Conservation (phyloP, 1,284 basidiomycete species). For the Moesziomyces sp. region DNA sequence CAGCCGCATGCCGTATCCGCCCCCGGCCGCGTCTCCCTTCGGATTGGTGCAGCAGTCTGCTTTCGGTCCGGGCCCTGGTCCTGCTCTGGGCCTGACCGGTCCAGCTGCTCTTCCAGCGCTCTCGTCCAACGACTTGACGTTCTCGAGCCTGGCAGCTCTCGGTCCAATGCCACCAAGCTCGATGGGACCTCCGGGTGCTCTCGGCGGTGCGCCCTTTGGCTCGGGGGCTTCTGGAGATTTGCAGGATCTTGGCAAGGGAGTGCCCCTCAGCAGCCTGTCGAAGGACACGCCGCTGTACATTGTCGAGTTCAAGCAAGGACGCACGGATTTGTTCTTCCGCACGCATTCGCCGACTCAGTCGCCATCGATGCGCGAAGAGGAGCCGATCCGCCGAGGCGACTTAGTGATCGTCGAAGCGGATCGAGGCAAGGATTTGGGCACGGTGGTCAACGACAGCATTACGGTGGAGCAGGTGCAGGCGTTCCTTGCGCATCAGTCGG, state of each 20-base stretch:
- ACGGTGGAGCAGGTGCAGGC: conserved; percentile 87
- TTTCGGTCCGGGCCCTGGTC: neutral
- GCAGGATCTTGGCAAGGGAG: conserved; percentile 84
- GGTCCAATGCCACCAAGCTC: conserved; percentile 49
- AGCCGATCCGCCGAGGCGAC: conserved; percentile 79
- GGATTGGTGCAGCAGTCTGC: conserved; percentile 11
- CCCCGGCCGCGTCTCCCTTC: conserved; percentile 18
- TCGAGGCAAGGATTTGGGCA: conserved; percentile 90
- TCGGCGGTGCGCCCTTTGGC: conserved; percentile 14
- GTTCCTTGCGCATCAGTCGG: conserved; percentile 58
- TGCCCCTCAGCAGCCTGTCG: conserved; percentile 84
- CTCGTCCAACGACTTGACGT: conserved; percentile 32
- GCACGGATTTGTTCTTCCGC: conserved; percentile 89
- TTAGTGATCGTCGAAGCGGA: conserved; percentile 97
- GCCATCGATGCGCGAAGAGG: conserved; percentile 14
- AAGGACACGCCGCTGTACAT: conserved; percentile 89
- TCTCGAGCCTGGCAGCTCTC: conserved; percentile 48
- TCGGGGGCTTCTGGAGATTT: conserved; percentile 26
- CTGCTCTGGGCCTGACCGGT: conserved; percentile 6
- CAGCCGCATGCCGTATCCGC: conserved; percentile 13
- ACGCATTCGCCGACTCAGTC: conserved; percentile 64
- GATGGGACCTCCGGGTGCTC: conserved; percentile 23
- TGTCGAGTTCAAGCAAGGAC: conserved; percentile 95
- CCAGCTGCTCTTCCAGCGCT: neutral
- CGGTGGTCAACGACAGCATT: conserved; percentile 71